phyloP scores from a whole-genome alignment of 2,329 filamentous ascomycete genomes.

The Monilinia fructigena region DNA sequence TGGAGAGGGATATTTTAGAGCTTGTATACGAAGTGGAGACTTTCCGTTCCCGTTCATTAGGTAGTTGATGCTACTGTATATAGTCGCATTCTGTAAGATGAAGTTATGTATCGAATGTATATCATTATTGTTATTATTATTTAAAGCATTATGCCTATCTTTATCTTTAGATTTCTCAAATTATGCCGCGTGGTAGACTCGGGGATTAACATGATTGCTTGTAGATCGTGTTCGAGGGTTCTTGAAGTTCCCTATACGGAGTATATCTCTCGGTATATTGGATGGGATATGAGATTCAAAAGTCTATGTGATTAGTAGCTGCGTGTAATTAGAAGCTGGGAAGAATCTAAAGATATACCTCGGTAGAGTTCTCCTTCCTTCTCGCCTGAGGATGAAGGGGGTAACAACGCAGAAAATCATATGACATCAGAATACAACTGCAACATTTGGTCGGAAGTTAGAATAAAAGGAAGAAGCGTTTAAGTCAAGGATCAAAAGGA shows the following conservation, averaged over 20 bases:
- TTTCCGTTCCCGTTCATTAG: too few relatives aligned
- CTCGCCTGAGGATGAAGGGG: constrained; percentile 2
- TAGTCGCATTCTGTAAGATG: too few relatives aligned
- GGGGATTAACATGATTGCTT: background rate
- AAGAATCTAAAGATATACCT: too few relatives aligned
- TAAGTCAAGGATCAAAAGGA: background rate
- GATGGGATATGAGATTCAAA: background rate
- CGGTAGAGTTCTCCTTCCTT: background rate
- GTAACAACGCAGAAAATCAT: background rate
- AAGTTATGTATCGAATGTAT: too few relatives aligned
- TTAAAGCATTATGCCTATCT: too few relatives aligned
- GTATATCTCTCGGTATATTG: too few relatives aligned
- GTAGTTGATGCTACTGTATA: too few relatives aligned
- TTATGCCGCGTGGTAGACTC: background rate
- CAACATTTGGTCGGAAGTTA: background rate
- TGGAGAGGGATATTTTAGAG: background rate
- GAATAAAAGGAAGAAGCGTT: background rate
- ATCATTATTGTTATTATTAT: too few relatives aligned
- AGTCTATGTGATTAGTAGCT: too few relatives aligned
- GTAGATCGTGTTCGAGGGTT: background rate
- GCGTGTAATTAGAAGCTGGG: too few relatives aligned
- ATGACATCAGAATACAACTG: constrained; percentile 1
- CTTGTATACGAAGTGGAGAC: too few relatives aligned
- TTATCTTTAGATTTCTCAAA: too few relatives aligned
- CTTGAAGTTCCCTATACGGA: background rate